Conservation (phyloP, 192 early-diverging fungal genomes). For the Podila horticola region DNA sequence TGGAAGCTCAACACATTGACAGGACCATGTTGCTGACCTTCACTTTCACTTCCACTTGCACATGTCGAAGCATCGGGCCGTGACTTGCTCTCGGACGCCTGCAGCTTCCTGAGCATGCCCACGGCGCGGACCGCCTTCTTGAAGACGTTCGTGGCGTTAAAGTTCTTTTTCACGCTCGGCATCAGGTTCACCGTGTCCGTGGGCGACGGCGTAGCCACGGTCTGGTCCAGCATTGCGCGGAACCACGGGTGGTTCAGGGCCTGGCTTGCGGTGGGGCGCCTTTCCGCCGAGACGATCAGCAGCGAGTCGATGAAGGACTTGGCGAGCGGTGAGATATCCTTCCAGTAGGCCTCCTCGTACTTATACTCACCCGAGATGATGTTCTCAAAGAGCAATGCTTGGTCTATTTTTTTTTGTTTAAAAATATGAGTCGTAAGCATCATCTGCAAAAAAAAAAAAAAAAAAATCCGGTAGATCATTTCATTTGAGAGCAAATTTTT, state of each 20-base stretch:
- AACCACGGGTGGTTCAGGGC: conserved; percentile 84
- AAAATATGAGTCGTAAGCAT: background rate
- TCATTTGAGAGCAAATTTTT: conserved; percentile 51
- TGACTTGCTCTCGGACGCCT: conserved; percentile 1
- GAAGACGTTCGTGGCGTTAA: conserved; percentile 41
- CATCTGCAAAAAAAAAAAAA: conserved; percentile 15
- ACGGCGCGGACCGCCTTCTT: conserved; percentile 52
- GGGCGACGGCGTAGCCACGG: conserved; percentile 36
- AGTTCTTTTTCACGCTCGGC: conserved; percentile 42
- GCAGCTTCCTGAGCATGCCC: conserved; percentile 32
- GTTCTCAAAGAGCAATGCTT: conserved; percentile 34
- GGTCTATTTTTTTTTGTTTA: conserved; percentile 7
- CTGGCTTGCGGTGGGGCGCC: conserved; percentile 73
- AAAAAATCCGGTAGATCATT: conserved; percentile 35
- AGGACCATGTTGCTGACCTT: conserved; percentile 7
- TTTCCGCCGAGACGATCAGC: conserved; percentile 63
- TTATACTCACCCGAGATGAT: conserved; percentile 67
- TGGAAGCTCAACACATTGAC: conserved; percentile 31
- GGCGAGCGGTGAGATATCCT: conserved; percentile 65
- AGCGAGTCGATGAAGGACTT: conserved; percentile 73
- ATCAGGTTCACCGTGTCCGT: conserved; percentile 44
- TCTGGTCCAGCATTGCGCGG: conserved; percentile 52
- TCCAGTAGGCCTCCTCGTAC: conserved; percentile 81
- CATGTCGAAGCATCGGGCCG: background rate
- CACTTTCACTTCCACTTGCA: background rate